Evolutionary conservation across 768 basidiomycete species (phyloP).

Genomic region (Suillus decipiens): DNA sequence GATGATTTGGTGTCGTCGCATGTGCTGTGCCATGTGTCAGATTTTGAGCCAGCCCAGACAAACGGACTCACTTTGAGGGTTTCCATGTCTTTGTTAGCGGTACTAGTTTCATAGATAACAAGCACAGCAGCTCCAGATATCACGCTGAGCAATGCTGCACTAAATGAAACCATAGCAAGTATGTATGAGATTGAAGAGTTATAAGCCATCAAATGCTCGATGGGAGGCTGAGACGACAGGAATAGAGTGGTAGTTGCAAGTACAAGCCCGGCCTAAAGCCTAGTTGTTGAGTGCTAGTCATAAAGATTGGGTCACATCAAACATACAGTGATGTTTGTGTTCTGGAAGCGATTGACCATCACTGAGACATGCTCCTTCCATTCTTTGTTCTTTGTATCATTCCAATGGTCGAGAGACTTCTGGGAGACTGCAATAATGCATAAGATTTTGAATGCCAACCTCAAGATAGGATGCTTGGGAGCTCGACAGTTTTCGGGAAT

Average conservation of each 20-base stretch:
- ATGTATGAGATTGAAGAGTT: background rate
- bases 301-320: background rate
- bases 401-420: conserved; percentile 2
- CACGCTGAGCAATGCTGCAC: conserved; percentile 5
- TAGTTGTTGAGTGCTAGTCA: too few relatives aligned
- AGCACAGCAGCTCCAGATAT: conserved; percentile 5
- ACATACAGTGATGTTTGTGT: conserved; percentile 3
- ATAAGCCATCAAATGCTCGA: background rate
- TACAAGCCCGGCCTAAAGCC: conserved; percentile 4
- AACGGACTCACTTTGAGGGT: background rate
- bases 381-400: background rate
- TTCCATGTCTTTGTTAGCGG: conserved; percentile 1
- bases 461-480: background rate
- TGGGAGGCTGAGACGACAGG: background rate
- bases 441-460: background rate
- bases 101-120: conserved; percentile 1
- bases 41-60: background rate
- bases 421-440: conserved; percentile 2
- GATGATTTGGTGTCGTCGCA: background rate
- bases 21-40: background rate
- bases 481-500: background rate
- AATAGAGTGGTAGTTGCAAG: conserved; percentile 3
- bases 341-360: conserved; percentile 2
- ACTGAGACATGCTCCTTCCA: conserved; percentile 1
- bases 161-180: background rate